Evolutionary conservation across 1,139 yeast species (phyloP).

Genomic region (Geotrichum histeridarum): DNA sequence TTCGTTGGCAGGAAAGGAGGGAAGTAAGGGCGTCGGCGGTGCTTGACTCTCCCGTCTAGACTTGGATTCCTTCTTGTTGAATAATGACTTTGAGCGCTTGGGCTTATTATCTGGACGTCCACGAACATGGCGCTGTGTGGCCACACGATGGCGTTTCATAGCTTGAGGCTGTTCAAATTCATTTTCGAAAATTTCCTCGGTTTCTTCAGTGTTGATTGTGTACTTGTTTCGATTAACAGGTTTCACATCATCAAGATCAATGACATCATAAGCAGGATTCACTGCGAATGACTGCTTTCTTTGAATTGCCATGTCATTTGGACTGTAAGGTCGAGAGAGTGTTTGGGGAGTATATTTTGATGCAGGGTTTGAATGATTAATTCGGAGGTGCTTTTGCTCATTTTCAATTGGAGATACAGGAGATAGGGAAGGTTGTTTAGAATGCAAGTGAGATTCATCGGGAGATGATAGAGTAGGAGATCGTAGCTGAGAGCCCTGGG

Average conservation of each 20-base stretch:
- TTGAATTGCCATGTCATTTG: conserved; percentile 3
- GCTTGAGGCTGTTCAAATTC: conserved; percentile 21
- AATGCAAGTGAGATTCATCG: conserved; percentile 11
- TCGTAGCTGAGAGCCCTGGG: neutral
- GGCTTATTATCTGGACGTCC: conserved; percentile 52
- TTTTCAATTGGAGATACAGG: conserved; percentile 8
- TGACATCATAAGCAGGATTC: conserved; percentile 4
- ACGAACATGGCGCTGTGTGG: conserved; percentile 72
- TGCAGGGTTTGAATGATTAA: neutral
- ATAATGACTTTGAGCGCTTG: conserved; percentile 30
- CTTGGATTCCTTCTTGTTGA: conserved; percentile 13
- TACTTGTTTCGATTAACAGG: conserved; percentile 4
- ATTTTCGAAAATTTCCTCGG: neutral
- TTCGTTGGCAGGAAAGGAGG: neutral
- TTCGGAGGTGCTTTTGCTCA: neutral
- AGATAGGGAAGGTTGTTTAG: conserved; percentile 3
- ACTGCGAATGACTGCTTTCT: conserved; percentile 6
- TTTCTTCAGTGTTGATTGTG: neutral
- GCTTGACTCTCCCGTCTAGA: conserved; percentile 11
- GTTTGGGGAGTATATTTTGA: conserved; percentile 7
- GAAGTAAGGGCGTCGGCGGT: conserved; percentile 2
- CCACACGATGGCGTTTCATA: conserved; percentile 82
- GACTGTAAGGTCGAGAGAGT: neutral
- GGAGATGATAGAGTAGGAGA: conserved; percentile 8
- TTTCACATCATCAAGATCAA: neutral